Conservation (phyloP, 345 rosid species). For the Eucalyptus caleyi region DNA sequence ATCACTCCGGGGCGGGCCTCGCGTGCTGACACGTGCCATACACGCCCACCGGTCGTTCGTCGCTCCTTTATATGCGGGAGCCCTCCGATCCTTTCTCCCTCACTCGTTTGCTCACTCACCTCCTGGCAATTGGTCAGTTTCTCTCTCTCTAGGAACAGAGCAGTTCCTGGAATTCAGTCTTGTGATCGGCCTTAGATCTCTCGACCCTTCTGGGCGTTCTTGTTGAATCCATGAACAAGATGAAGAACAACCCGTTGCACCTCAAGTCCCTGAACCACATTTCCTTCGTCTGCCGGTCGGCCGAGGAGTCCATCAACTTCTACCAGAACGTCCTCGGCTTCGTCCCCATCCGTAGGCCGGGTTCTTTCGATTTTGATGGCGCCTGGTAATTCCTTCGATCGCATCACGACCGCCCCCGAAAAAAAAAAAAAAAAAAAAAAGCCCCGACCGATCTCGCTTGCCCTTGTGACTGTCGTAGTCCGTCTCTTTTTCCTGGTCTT, state of each 20-base stretch:
- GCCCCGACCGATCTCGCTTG: too few species aligned
- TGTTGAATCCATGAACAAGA: background rate
- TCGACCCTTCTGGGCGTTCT: too few species aligned
- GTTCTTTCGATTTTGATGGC: conserved; percentile 80
- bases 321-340: conserved; percentile 78
- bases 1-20: background rate
- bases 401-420: background rate
- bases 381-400: conserved; percentile 49
- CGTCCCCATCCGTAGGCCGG: conserved; percentile 64
- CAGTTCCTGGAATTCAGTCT: background rate
- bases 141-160: background rate
- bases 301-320: conserved; percentile 56
- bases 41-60: background rate
- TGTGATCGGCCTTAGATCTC: background rate
- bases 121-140: background rate
- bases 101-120: background rate
- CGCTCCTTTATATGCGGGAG: background rate
- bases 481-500: background rate
- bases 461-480: background rate
- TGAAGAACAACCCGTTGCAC: conserved; percentile 59
- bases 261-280: conserved; percentile 77
- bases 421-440: background rate
- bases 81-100: background rate
- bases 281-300: conserved; percentile 56
- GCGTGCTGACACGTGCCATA: background rate